A percentile compares a stretch with the other conserved stretches of the same genome.
phyloP scores from a whole-genome alignment of 108 stramenopile genomes.

The Conticribra guillardii region DNA sequence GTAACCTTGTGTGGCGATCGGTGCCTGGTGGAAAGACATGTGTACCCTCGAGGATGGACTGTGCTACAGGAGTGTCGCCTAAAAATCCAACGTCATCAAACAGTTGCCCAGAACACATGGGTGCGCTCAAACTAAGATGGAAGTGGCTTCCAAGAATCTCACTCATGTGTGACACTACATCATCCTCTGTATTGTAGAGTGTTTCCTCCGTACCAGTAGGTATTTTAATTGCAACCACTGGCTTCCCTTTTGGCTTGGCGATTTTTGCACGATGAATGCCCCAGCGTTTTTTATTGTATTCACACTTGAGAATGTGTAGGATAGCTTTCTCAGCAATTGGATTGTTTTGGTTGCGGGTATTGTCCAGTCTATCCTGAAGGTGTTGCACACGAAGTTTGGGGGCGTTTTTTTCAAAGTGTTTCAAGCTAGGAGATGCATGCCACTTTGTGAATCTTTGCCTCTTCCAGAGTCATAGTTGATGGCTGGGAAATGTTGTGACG shows the following conservation, averaged over 20 bases:
- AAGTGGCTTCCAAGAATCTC: background rate
- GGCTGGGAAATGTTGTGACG: too few relatives aligned
- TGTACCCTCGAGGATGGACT: slow-evolving; percentile 21
- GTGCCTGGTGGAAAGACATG: slow-evolving; percentile 18
- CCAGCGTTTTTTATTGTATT: background rate
- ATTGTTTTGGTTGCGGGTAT: background rate
- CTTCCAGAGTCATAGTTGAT: too few relatives aligned
- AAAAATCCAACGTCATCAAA: slow-evolving; percentile 15
- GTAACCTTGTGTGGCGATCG: background rate
- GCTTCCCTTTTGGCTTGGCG: background rate
- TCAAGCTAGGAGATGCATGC: too few relatives aligned
- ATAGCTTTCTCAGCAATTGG: background rate
- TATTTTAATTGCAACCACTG: background rate
- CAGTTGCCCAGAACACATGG: background rate
- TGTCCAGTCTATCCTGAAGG: background rate
- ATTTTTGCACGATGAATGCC: too few relatives aligned
- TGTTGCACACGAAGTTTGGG: background rate
- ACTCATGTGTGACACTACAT: background rate
- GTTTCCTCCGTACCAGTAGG: too few relatives aligned
- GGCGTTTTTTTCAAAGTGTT: background rate
- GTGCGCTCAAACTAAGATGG: background rate
- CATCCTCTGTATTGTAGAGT: too few relatives aligned
- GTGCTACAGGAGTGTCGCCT: background rate
- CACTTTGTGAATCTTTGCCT: too few relatives aligned
- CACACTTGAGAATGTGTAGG: background rate